Percentiles rank a stretch among this genome's conserved stretches.
These are phyloP conservation scores for Kuraishia molischiana DNA, from an alignment of 805 yeast species.

Conservation along the genomic window DNA sequence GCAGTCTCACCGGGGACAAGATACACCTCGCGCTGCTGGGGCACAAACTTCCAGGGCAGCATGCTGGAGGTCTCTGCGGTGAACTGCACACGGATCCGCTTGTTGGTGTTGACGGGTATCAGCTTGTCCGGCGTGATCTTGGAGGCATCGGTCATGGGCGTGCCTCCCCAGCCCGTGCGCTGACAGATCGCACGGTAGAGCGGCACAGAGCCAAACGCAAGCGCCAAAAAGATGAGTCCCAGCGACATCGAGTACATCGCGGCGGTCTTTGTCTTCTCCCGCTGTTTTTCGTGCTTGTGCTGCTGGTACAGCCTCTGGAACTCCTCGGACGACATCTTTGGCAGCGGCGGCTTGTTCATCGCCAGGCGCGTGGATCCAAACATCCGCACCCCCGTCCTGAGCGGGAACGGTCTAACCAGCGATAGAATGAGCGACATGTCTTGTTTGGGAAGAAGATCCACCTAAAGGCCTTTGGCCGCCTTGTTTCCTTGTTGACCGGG, in stretches of 20 bases:
- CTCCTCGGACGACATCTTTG: slow-evolving; percentile 21
- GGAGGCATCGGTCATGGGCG: slow-evolving; percentile 77
- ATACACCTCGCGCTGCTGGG: slow-evolving; percentile 88
- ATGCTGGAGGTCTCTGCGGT: slow-evolving; percentile 87
- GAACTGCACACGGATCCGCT: slow-evolving; percentile 74
- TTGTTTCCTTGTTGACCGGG: neutral
- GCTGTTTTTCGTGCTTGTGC: slow-evolving; percentile 16
- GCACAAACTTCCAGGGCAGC: slow-evolving; percentile 91
- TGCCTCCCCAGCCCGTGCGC: slow-evolving; percentile 93
- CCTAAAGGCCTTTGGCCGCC: too few relatives aligned
- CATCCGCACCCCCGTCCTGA: too few relatives aligned
- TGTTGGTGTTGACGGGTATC: slow-evolving; percentile 78
- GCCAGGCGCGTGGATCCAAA: too few relatives aligned
- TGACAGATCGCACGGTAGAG: slow-evolving; percentile 86
- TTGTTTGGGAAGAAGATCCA: too few relatives aligned
- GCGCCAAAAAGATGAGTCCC: slow-evolving; percentile 58
- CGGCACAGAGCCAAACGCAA: slow-evolving; percentile 89
- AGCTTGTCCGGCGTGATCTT: slow-evolving; percentile 81
- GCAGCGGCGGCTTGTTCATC: slow-evolving; percentile 10
- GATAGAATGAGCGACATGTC: too few relatives aligned
- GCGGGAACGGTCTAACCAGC: too few relatives aligned
- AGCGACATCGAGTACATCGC: slow-evolving; percentile 62
- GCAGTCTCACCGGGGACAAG: slow-evolving; percentile 98
- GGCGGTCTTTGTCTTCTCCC: slow-evolving; percentile 38
- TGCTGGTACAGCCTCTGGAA: slow-evolving; percentile 16